Conservation (phyloP, 306 rosid genomes). For the Dicorynia guianensis region DNA sequence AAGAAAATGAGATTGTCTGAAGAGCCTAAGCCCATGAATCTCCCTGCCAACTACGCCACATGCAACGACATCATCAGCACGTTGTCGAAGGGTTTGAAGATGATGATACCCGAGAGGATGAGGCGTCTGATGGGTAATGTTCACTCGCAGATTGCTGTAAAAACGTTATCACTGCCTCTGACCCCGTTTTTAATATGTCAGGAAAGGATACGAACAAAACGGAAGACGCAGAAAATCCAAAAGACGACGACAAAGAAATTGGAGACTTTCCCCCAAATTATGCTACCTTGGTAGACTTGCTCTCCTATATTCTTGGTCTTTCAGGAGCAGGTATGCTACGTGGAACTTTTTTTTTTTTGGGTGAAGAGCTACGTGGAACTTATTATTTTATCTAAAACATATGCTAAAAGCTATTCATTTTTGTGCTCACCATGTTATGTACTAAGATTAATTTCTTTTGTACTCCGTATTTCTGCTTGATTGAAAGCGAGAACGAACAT, state of each 20-base stretch:
- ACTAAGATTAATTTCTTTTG: not conserved
- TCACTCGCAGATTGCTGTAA: too few relatives aligned
- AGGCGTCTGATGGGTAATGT: too few relatives aligned
- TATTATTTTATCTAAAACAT: not conserved
- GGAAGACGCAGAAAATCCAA: not conserved
- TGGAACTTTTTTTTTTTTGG: not conserved
- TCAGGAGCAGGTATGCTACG: not conserved
- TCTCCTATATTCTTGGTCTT: not conserved
- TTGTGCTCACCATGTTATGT: too few relatives aligned
- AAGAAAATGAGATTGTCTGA: too few relatives aligned
- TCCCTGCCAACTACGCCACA: too few relatives aligned
- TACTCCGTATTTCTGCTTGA: not conserved
- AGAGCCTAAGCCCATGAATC: too few relatives aligned
- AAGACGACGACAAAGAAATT: not conserved
- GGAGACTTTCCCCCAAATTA: not conserved
- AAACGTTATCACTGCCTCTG: too few relatives aligned
- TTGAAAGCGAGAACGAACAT: not conserved
- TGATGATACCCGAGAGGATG: too few relatives aligned
- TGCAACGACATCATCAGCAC: too few relatives aligned
- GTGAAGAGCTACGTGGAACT: not conserved
- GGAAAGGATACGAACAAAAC: not conserved
- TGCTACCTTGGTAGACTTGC: not conserved
- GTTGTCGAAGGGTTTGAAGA: too few relatives aligned
- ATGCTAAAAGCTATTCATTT: too few relatives aligned
- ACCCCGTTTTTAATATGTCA: too few relatives aligned